These are phyloP conservation scores for Suhomyces vadensis DNA, from an alignment of 805 yeast genomes.

Conservation along the genomic window DNA sequence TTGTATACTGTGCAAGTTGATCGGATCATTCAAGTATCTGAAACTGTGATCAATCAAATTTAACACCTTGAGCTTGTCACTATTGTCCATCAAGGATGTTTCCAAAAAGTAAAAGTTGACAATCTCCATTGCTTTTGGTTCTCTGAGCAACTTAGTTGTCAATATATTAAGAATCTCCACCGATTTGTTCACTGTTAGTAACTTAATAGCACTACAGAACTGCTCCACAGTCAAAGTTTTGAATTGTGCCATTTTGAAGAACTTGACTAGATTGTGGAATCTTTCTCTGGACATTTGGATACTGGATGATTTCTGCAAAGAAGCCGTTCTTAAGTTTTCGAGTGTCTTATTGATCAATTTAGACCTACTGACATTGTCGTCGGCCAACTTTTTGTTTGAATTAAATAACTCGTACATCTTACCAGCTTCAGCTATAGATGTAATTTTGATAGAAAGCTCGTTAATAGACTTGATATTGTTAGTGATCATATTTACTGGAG, in stretches of 20 bases:
- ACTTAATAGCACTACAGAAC: constrained; percentile 24
- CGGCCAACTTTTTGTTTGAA: constrained; percentile 13
- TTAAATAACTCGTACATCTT: constrained; percentile 17
- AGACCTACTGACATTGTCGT: constrained; percentile 8
- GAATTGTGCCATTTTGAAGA: constrained; percentile 23
- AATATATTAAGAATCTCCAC: constrained; percentile 26
- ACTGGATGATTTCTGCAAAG: background rate
- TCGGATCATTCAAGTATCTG: constrained; percentile 22
- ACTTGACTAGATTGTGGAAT: constrained; percentile 25
- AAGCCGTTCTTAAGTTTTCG: background rate
- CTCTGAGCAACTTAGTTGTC: constrained; percentile 25
- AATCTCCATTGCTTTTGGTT: constrained; percentile 16
- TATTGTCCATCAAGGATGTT: constrained; percentile 15
- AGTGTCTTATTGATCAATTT: constrained; percentile 9
- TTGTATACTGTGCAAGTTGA: constrained; percentile 20
- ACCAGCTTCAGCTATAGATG: constrained; percentile 12
- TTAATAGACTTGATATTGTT: constrained; percentile 2
- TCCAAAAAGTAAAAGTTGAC: constrained; percentile 36
- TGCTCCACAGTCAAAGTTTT: constrained; percentile 22
- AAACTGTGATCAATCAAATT: constrained; percentile 25
- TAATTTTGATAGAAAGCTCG: constrained; percentile 8
- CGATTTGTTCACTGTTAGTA: constrained; percentile 26
- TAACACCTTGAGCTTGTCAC: constrained; percentile 24
- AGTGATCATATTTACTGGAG: background rate
- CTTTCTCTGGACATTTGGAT: constrained; percentile 10